A percentile compares a stretch with the other conserved stretches of the same genome.
Evolutionary conservation across 202 grass and related monocot species (phyloP).

Genomic region (Schoenoplectus tabernaemontani): DNA sequence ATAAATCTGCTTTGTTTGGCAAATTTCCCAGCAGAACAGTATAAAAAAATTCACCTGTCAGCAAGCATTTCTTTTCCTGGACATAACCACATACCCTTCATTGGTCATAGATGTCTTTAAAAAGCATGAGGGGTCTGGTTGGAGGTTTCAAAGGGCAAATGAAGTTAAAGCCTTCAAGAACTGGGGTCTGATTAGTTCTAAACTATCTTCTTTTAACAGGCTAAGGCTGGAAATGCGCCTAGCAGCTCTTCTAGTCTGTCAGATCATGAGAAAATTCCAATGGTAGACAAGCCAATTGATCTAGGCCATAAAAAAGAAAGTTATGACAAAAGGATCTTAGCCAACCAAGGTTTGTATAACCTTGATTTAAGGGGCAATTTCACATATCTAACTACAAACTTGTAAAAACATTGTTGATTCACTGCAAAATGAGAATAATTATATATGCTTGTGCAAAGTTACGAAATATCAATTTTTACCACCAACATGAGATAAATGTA

Average conservation of each 20-base stretch:
- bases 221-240: conserved; percentile 48
- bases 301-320: conserved; percentile 57
- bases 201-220: conserved; percentile 34
- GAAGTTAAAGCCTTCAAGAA: background rate
- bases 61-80: background rate
- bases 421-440: background rate
- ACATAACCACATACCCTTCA: background rate
- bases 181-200: background rate
- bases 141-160: conserved; percentile 7
- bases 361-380: background rate
- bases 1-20: background rate
- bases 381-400: background rate
- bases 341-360: conserved; percentile 38
- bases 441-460: background rate
- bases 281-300: conserved; percentile 90
- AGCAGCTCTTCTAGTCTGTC: conserved; percentile 55
- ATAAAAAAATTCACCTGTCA: background rate
- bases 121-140: background rate
- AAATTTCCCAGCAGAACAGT: background rate
- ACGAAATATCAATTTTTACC: background rate
- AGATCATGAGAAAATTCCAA: conserved; percentile 57
- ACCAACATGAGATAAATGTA: background rate
- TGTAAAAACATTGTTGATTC: background rate
- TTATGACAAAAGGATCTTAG: conserved; percentile 21
- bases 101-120: background rate